Evolutionary conservation across 2,329 filamentous ascomycete genomes (phyloP).

Genomic region (Ophiostoma quercus): DNA sequence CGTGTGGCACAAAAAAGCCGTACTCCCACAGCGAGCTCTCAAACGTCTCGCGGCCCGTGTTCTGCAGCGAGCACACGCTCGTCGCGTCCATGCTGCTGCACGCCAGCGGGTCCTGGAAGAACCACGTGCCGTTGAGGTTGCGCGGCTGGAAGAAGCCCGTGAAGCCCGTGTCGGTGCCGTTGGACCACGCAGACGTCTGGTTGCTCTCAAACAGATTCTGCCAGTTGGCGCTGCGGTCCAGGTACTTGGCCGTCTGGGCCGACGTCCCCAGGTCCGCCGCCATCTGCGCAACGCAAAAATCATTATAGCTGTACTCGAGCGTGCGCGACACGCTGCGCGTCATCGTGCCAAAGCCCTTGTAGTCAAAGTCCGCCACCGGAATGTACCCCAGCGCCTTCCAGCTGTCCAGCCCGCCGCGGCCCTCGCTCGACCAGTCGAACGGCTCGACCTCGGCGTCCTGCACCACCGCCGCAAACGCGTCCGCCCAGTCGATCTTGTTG

Average conservation of each 20-base stretch:
- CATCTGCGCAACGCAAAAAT: slow-evolving; percentile 63
- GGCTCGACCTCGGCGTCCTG: slow-evolving; percentile 10
- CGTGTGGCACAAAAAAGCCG: slow-evolving; percentile 57
- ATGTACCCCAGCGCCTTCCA: slow-evolving; percentile 71
- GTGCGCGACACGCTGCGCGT: slow-evolving; percentile 68
- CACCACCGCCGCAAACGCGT: slow-evolving; percentile 65
- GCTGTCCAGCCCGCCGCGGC: slow-evolving; percentile 51
- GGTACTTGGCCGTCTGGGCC: background rate
- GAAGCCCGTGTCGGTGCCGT: slow-evolving; percentile 52
- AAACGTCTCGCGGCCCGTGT: slow-evolving; percentile 62
- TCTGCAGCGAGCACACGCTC: slow-evolving; percentile 54
- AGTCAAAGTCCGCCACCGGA: slow-evolving; percentile 63
- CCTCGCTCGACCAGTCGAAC: slow-evolving; percentile 9
- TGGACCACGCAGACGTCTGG: slow-evolving; percentile 49
- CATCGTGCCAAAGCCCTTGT: slow-evolving; percentile 60
- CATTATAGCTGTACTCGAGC: slow-evolving; percentile 73
- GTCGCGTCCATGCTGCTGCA: slow-evolving; percentile 52
- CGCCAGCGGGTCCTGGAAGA: slow-evolving; percentile 57
- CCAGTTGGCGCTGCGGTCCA: slow-evolving; percentile 1
- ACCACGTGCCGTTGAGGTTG: slow-evolving; percentile 61
- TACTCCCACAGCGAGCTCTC: slow-evolving; percentile 71
- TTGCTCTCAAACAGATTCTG: slow-evolving; percentile 56
- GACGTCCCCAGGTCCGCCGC: slow-evolving; percentile 58
- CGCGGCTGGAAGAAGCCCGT: slow-evolving; percentile 66
- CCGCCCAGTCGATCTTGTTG: slow-evolving; percentile 54